Base-by-base conservation (phyloP, 148 eudicot species). In the Cornus suecica region DNA sequence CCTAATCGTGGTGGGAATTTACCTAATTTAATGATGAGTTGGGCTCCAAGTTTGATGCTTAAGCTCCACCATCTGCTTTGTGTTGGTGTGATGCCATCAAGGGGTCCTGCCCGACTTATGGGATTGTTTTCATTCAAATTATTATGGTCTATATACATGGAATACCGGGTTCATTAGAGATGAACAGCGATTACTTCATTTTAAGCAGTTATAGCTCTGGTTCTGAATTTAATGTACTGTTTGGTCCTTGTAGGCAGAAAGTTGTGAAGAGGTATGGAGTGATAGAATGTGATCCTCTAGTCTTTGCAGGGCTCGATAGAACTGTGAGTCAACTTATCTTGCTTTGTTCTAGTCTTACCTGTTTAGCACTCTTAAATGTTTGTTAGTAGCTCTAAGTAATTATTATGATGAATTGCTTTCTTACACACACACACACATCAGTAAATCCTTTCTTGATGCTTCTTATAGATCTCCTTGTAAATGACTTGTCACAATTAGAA, bases 201-300 rank as follows among this genome's bases (percentile, higher is more conserved):
- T 14, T 30, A 22, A 29, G 65, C 22, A 22, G 30, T 30, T 60
- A 22, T 11, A 42, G 63, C 24, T 58, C 0, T 58, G 8, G 22
- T 58, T 58, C 62, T 58, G 37, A 76, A 15, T 61, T 76, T 76
- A 37, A 68, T 37, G 56, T 75, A 66, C 60, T 74, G 52, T 77
- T 66, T 77, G 64, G 69, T 71, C 74, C 72, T 71, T 86, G 88
- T 83, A 92, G 97, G 69, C 82, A 80, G 83, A 87, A 76, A 74
- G 22, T 73, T 85, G 82, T 75, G 52, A 90, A 81, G 83, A 88
- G 81, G 74, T 90, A 87, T 76, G 98, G 98, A 73, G 91, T 87
- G 72, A 91, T 93, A 76, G 92, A 91, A 76, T 90, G 94, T 77
- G 97, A 91, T 80, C 94, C 94, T 48, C 83, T 91, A 74, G 86